A percentile compares a stretch with the other conserved stretches of the same genome.
Evolutionary conservation across 106 monocot species (phyloP).

Genomic region (Dioscorea zingiberensis): DNA sequence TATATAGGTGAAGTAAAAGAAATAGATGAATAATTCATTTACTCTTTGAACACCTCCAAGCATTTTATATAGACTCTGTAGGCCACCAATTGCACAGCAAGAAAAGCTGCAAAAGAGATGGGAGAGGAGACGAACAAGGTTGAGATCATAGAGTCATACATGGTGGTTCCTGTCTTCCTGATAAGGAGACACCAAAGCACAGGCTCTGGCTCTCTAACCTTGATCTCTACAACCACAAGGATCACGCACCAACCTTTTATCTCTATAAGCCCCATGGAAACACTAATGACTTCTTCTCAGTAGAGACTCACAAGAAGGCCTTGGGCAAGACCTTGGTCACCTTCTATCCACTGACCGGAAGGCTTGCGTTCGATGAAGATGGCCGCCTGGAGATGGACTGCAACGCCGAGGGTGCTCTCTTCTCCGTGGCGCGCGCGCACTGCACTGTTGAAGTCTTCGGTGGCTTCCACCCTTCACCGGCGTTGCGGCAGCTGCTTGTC

Average conservation of each 20-base stretch:
- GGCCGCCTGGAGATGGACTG: slow-evolving; percentile 37
- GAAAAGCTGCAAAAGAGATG: too few species aligned
- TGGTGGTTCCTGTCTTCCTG: slow-evolving; percentile 22
- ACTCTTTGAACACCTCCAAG: slow-evolving; percentile 5
- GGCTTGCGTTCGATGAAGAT: slow-evolving; percentile 14
- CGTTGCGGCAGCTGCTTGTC: slow-evolving; percentile 22
- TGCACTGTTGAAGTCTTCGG: slow-evolving; percentile 33
- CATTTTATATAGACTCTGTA: too few species aligned
- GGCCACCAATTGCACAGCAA: too few species aligned
- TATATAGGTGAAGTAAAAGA: too few species aligned
- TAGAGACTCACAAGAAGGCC: slow-evolving; percentile 7
- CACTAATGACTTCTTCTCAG: not conserved
- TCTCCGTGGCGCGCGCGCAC: slow-evolving; percentile 27
- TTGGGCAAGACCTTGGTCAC: slow-evolving; percentile 28
- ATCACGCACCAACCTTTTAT: slow-evolving; percentile 19
- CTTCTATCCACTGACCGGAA: slow-evolving; percentile 50
- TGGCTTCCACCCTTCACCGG: slow-evolving; percentile 38
- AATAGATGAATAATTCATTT: too few species aligned
- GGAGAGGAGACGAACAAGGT: too few species aligned
- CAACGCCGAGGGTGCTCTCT: slow-evolving; percentile 55
- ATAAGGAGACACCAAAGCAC: slow-evolving; percentile 10
- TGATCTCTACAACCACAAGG: too few species aligned
- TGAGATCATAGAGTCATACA: slow-evolving; percentile 6
- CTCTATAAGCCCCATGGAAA: slow-evolving; percentile 7
- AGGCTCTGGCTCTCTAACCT: slow-evolving; percentile 22